These are phyloP conservation scores for Fusarium sarcochroum DNA, from an alignment of 2,329 filamentous ascomycete genomes.

Conservation along the genomic window DNA sequence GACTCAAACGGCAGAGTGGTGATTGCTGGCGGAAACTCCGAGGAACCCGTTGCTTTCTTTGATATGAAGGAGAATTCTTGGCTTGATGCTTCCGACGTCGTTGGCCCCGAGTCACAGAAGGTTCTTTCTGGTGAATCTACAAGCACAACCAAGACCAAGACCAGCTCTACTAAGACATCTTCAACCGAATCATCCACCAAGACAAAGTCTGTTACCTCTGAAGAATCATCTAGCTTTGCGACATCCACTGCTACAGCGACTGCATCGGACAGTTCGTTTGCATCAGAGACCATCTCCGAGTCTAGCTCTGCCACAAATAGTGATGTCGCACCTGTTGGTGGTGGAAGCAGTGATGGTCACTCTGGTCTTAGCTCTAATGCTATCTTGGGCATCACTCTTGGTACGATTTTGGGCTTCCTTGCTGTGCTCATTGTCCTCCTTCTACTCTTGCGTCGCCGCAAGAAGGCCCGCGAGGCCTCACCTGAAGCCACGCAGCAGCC, in stretches of 20 bases:
- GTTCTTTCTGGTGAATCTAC: slow-evolving; percentile 49
- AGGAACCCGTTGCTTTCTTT: slow-evolving; percentile 82
- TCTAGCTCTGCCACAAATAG: slow-evolving; percentile 46
- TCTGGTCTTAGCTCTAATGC: slow-evolving; percentile 61
- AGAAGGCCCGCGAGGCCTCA: slow-evolving; percentile 57
- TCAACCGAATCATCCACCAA: slow-evolving; percentile 45
- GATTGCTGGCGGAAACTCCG: slow-evolving; percentile 79
- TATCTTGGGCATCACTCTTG: slow-evolving; percentile 85
- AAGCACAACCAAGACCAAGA: slow-evolving; percentile 23
- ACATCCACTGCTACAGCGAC: slow-evolving; percentile 44
- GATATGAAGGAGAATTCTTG: slow-evolving; percentile 82
- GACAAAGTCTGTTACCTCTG: slow-evolving; percentile 45
- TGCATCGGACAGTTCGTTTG: slow-evolving; percentile 37
- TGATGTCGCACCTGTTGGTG: slow-evolving; percentile 46
- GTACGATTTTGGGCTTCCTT: slow-evolving; percentile 82
- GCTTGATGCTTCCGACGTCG: slow-evolving; percentile 77
- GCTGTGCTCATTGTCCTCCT: slow-evolving; percentile 80
- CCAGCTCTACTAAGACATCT: slow-evolving; percentile 41
- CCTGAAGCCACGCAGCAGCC: slow-evolving; percentile 63
- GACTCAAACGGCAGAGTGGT: slow-evolving; percentile 77
- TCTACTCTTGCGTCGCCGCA: slow-evolving; percentile 66
- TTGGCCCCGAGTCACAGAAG: slow-evolving; percentile 64
- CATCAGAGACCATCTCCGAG: slow-evolving; percentile 46
- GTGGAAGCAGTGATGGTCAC: slow-evolving; percentile 46
- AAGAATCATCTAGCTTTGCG: slow-evolving; percentile 43